Evolutionary conservation across 2,329 filamentous ascomycete species (phyloP), one percentile per base, ranked within the genome.

Genomic region (Oidium heveae): DNA sequence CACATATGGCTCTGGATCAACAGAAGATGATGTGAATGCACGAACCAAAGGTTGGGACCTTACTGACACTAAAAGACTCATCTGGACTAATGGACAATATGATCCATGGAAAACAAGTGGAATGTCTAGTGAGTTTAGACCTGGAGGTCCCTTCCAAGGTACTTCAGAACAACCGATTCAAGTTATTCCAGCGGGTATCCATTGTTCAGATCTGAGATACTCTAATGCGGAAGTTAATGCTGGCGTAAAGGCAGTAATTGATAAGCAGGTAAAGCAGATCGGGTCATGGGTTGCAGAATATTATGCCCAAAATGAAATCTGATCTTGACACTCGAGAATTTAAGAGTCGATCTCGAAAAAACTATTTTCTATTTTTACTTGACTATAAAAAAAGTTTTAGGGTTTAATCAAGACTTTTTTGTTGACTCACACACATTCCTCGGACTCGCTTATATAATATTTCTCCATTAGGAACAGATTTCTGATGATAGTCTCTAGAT

Each of bases 71-170:
- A 73, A 70, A 16, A 70, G 76, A 2, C 65, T 82, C 22, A 68
- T 79, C 28, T 79, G 72, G 68, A 69, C 71, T 6, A 79, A 80
- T 59, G 77, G 73, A 46, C 68, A 76, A 63, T 74, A 68, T 55
- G 77, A 81, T 61, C 77, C 77, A 6, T 80, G 77, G 77, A 68
- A 71, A 36, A 70, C 74, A 4, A 69, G 72, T 0, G 71, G 71
- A 4, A 70, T 80, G 0, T 72, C 70, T 0, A 74, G 73, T 18
- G 67, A 70, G 28, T 71, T 71, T 61, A 68, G 76, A 20, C 74
- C 75, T 0, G 73, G 70, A 6, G 77, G 77, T 0, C 74, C 75
- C 1, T 63, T 79, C 16, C 15, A 64, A 55, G 70, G 70, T 12
- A 74, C 70, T 0, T 28, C 63, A 0, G 61, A 71, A 28, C 68